These are phyloP conservation scores for Leptodermis oblonga DNA, from an alignment of 257 asterid genomes.

Conservation along the genomic window DNA sequence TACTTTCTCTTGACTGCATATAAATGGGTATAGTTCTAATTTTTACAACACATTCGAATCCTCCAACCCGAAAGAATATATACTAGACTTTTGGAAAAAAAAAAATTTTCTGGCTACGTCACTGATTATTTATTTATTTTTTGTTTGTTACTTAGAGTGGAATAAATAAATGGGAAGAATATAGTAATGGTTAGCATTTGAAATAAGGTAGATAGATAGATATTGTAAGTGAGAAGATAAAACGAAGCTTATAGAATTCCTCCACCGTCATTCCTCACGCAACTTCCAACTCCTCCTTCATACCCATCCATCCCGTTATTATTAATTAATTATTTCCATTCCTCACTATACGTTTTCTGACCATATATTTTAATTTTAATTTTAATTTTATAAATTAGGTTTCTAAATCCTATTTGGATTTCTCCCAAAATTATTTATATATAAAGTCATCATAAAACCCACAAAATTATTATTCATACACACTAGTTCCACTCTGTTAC, in stretches of 20 bases:
- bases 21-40: no score
- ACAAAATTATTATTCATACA: neutral
- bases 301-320: neutral
- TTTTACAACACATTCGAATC: no score
- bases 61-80: no score
- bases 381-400: no score
- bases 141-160: no score
- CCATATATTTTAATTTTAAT: no score
- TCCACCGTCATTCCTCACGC: constrained; percentile 77
- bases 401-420: neutral
- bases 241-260: constrained; percentile 18
- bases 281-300: constrained; percentile 33
- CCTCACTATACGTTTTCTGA: no score
- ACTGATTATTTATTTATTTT: no score
- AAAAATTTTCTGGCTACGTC: no score
- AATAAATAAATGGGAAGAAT: neutral
- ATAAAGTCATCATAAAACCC: neutral
- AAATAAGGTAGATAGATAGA: neutral
- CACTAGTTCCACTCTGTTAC: constrained; percentile 5
- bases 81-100: no score
- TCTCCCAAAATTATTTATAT: neutral
- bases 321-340: no score
- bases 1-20: no score
- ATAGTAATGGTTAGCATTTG: neutral
- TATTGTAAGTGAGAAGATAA: neutral